Evolutionary conservation across 129 eudicot species (phyloP), one percentile per base, ranked within the genome.

Genomic region (Artemisia argyi): DNA sequence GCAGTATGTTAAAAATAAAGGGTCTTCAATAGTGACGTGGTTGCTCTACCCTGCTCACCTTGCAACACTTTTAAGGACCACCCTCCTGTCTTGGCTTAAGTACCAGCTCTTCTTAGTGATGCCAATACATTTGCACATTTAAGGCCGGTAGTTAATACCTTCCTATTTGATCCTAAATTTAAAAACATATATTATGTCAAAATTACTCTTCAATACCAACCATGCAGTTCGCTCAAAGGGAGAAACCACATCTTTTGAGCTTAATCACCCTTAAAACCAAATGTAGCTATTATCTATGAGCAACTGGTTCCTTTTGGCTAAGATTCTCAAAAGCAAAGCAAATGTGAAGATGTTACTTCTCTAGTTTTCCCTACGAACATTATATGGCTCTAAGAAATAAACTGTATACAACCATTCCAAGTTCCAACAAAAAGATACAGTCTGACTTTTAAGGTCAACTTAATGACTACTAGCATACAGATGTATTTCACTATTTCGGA

Each of bases 41-140:
- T 28, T 28, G 30, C 30, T 28, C 30, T 28, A 28, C 30, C 30
- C 30, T 28, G 30, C n/a, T 48, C 16, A 58, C 66, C 42, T 24
- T 53, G 13, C n/a, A 71, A 11, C 20, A 47, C 48, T 8, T 59
- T 77, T 77, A 61, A 61, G 71, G 28, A 62, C 50, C 44, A 18
- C 72, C 77, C 66, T 78, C 87, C 58, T 83, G 86, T 82, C 78
- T 87, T 57, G 94, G 95, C 81, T 85, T 89, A 39, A 89, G 85
- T 51, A 93, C 96, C 51, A 90, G 22, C 83, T 93, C 98, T 78
- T 93, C 96, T 11, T 93, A n/a, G 98, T 93, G 62, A 87, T 89
- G 54, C 98, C 98, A 64, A 93, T 93, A 62, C 98, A 65, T 93
- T 93, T 7, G 97, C 98, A 28, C 98, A 90, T 90, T 87, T 90